Conservation (phyloP, 2,329 filamentous ascomycete genomes). For the Pseudogymnoascus verrucosus region DNA sequence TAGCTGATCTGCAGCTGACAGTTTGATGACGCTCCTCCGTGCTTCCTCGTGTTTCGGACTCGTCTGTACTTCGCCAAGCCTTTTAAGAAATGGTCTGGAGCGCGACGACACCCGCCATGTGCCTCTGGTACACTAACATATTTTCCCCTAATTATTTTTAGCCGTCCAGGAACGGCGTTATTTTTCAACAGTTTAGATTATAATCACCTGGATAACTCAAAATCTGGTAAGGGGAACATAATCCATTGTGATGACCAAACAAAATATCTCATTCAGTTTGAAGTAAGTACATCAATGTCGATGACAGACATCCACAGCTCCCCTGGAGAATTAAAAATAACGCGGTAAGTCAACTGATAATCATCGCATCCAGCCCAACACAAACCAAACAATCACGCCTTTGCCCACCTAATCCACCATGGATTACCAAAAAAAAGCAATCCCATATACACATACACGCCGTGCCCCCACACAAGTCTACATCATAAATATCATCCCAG, state of each 20-base stretch:
- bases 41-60: background rate
- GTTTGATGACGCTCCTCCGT: slow-evolving; percentile 6
- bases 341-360: slow-evolving; percentile 1
- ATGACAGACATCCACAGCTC: background rate
- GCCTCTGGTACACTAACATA: slow-evolving; percentile 1
- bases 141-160: background rate
- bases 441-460: slow-evolving; percentile 8
- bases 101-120: background rate
- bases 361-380: background rate
- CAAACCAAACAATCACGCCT: slow-evolving; percentile 3
- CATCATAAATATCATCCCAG: slow-evolving; percentile 8
- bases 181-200: background rate
- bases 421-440: slow-evolving; percentile 7
- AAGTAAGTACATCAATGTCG: background rate
- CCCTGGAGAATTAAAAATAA: slow-evolving; percentile 3
- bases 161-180: background rate
- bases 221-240: background rate
- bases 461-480: slow-evolving; percentile 2
- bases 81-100: background rate
- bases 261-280: background rate
- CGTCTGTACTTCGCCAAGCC: background rate
- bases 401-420: slow-evolving; percentile 7
- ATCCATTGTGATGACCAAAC: background rate
- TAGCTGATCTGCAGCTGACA: slow-evolving; percentile 1
- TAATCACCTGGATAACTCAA: background rate